Base-by-base conservation (phyloP, 306 rosid species). In the Lathyrus aphaca region DNA sequence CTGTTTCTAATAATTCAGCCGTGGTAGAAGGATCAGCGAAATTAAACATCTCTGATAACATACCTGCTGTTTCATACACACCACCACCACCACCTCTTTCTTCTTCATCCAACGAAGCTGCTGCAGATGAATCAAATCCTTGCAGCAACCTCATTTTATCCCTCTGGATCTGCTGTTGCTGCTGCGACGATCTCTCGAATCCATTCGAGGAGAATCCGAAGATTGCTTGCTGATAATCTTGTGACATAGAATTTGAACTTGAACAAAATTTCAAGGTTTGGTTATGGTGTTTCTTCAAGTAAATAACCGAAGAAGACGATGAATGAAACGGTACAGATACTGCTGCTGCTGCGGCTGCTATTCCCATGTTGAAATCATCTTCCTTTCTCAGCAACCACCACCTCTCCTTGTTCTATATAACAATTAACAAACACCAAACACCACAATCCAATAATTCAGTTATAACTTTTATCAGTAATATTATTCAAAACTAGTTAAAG, bases 21-120 rank as follows among this genome's bases (percentile, higher is more conserved):
- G 86, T 39, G 16, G 86, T 30, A 0, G 85, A 80, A 40, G 85
- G 83, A 73, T 56, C 63, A 29, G 63, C 2, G 17, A 87, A 91
- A 78, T 81, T 89, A 75, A 95, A 95, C 96, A 95, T 91, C 83
- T 91, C 99, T 0, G 99, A 91, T 56, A 95, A 72, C 92, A 95
- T 95, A 14, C 99, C 96, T 53, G 15, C n/a, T 21, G 59, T 53
- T 53, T 53, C 59, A 53, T 53, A 53, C 3, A 53, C 59, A 10
- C 85, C 84, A 5, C 84, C 57, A 5, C 84, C 57, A 12, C 74
- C 86, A 4, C 78, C 96, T n/a, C 83, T 91, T 10, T 81, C 96
- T 11, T 21, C 8, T 51, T 10, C 57, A 3, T 10, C 56, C 9
- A 45, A 45, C 0, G 18, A 3, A n/a, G 17, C 51, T 35, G 39